Evolutionary conservation across 1,284 basidiomycete genomes (phyloP).

Genomic region (Malassezia restricta): DNA sequence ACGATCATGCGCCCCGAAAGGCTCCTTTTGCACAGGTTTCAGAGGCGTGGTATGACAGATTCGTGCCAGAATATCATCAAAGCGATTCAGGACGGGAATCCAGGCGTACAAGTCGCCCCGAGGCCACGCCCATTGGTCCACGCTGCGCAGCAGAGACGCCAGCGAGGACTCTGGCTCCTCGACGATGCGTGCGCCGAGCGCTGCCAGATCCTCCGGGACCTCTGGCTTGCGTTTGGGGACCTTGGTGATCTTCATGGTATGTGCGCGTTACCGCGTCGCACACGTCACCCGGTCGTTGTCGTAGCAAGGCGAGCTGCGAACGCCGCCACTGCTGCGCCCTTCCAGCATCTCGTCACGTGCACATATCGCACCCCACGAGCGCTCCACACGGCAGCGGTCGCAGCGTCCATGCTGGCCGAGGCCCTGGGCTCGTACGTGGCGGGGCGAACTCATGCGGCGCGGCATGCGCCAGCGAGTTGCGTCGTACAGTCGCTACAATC

Average conservation of each 20-base stretch:
- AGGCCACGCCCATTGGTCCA: slow-evolving; percentile 71
- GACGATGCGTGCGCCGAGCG: slow-evolving; percentile 27
- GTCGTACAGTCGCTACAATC: too few species aligned
- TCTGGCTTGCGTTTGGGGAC: slow-evolving; percentile 37
- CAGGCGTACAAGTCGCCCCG: slow-evolving; percentile 93
- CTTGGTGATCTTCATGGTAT: slow-evolving; percentile 45
- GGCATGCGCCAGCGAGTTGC: too few species aligned
- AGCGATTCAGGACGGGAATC: slow-evolving; percentile 87
- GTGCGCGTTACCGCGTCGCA: background rate
- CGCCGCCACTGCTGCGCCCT: too few species aligned
- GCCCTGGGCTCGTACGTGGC: too few species aligned
- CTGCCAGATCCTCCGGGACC: slow-evolving; percentile 27
- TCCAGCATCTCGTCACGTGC: too few species aligned
- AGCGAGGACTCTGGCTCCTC: slow-evolving; percentile 34
- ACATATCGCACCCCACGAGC: too few species aligned
- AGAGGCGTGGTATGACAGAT: slow-evolving; percentile 63
- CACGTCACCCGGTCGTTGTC: background rate
- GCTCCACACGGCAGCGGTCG: too few species aligned
- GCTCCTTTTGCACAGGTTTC: slow-evolving; percentile 53
- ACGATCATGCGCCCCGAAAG: slow-evolving; percentile 68
- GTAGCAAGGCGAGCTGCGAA: too few species aligned
- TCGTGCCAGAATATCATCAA: slow-evolving; percentile 74
- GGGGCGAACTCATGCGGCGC: too few species aligned
- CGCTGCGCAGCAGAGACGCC: slow-evolving; percentile 27
- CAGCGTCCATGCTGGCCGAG: too few species aligned